Evolutionary conservation across 345 rosid species (phyloP).

Genomic region (Eucalyptus marginata): DNA sequence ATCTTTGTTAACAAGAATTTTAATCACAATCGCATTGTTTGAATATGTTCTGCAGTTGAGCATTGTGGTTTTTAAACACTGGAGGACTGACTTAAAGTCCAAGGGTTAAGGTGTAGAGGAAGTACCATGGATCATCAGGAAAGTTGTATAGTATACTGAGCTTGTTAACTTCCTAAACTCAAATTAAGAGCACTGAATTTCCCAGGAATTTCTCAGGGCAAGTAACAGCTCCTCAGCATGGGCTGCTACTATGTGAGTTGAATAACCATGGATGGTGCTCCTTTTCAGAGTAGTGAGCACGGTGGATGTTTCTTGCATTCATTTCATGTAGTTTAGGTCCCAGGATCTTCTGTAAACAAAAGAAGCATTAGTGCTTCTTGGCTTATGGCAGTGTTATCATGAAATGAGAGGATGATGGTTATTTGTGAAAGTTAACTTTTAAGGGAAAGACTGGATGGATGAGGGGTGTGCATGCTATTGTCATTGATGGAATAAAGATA

Average conservation of each 20-base stretch:
- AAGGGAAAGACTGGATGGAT: not conserved
- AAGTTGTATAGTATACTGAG: not conserved
- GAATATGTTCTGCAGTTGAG: not conserved
- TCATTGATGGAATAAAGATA: not conserved
- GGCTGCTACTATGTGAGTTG: not conserved
- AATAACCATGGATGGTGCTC: not conserved
- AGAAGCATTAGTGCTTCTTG: not conserved
- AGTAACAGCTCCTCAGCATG: not conserved
- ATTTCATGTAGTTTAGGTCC: not conserved
- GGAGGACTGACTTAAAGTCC: not conserved
- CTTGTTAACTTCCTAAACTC: not conserved
- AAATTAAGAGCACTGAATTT: not conserved
- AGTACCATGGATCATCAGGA: not conserved
- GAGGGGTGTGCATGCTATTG: not conserved
- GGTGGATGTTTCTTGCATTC: not conserved
- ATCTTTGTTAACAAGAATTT: not conserved
- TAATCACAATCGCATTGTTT: not conserved
- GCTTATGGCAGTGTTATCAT: not conserved
- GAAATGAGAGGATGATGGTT: not conserved
- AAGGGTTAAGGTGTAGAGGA: not conserved
- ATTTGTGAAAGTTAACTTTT: not conserved
- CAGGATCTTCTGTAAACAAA: not conserved
- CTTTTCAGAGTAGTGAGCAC: not conserved
- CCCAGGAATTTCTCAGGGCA: not conserved
- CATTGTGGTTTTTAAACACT: not conserved